Base-by-base conservation (phyloP, 1,139 yeast genomes). In the Debaryomyces robertsiae region DNA sequence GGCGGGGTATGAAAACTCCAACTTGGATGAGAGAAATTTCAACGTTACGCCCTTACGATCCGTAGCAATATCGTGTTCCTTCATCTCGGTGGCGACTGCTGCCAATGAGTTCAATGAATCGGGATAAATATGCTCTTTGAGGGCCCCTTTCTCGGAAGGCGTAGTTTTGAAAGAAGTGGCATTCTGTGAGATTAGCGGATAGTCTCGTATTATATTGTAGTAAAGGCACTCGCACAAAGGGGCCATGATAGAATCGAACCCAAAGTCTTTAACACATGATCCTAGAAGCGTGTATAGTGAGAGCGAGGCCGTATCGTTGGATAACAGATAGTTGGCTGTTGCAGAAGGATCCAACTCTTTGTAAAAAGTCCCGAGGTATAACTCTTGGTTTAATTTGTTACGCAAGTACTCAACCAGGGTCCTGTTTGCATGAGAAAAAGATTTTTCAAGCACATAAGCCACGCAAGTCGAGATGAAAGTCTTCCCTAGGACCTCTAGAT, bases 251-350 rank as follows among this genome's bases (percentile, higher is more conserved):
- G 74, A 61, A 53, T 87, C 90, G 55, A 87, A 85, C 1, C 95
- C 95, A 64, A 83, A 87, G 59, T 86, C 95, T 51, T 81, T 83
- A 28, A 84, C 75, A 47, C 90, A 77, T 11, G 83, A 81, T 2
- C 95, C 95, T 19, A 87, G 54, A 17, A 84, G 58, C 22, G 83
- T 75, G 49, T 75, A 75, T 35, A 87, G 65, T 27, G 82, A 66
- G 28, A 72, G 68, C 1, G 75, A 65, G 0, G 81, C 80, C 3
- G 73, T 62, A 32, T 73, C 75, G 40, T 79, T 79, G 40, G 61
- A 65, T 16, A 73, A 52, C 14, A 61, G 54, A 10, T 54, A 45
- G 13, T 53, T 50, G 25, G 55, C 72, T 2, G 69, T 55, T 1
- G 73, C 61, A 19, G 58, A 54, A 3, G 73, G 69, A 43, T 80